Conservation (phyloP, 164 flowering plant genomes). For the Magnolia kwangsiensis region DNA sequence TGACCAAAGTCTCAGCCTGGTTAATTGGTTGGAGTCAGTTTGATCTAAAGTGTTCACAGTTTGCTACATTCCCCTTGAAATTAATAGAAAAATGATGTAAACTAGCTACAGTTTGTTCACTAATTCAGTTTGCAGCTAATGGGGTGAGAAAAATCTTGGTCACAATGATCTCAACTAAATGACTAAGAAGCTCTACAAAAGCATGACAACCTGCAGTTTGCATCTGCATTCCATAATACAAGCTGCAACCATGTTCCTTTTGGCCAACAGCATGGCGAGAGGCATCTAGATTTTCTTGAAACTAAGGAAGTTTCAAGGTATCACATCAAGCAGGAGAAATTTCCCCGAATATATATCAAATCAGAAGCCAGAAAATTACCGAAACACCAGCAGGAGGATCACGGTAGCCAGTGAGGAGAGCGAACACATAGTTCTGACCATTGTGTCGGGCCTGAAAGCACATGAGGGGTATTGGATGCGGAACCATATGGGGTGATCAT, state of each 20-base stretch:
- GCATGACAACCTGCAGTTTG: neutral
- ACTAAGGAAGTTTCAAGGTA: neutral
- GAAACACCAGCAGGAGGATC: slow-evolving; percentile 88
- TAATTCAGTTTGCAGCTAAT: too few species aligned
- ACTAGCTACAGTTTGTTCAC: too few species aligned
- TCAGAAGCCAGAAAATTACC: slow-evolving; percentile 35
- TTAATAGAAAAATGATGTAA: too few species aligned
- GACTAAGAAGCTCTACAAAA: neutral
- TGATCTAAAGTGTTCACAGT: too few species aligned
- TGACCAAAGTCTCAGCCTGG: too few species aligned
- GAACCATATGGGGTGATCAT: neutral
- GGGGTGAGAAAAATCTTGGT: too few species aligned
- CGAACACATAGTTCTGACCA: slow-evolving; percentile 87
- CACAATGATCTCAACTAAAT: too few species aligned
- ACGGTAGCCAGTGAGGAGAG: slow-evolving; percentile 85
- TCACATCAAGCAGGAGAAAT: neutral
- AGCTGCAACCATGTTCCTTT: neutral
- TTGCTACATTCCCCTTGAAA: too few species aligned
- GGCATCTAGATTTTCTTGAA: neutral
- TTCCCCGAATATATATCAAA: neutral
- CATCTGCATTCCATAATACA: neutral
- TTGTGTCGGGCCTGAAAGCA: slow-evolving; percentile 82
- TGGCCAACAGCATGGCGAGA: neutral
- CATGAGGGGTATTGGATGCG: neutral
- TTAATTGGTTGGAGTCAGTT: too few species aligned